These are phyloP conservation scores for Coemansia sp. DNA, from an alignment of 192 early-diverging fungal species.

Conservation along the genomic window DNA sequence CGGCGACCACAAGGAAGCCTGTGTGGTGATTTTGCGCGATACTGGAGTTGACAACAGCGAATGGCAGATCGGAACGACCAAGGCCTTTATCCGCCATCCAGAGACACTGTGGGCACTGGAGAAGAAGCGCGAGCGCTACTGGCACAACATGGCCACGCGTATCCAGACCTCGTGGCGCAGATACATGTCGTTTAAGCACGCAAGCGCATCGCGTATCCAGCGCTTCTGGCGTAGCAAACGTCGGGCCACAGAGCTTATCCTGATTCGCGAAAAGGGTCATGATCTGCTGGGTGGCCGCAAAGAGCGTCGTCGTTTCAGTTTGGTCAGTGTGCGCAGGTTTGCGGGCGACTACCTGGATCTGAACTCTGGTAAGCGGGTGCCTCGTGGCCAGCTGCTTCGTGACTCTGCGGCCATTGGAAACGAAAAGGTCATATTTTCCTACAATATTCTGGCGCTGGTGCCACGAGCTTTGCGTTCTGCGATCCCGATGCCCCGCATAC, in stretches of 20 bases:
- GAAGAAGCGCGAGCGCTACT: slow-evolving; percentile 90
- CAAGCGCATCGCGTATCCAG: slow-evolving; percentile 70
- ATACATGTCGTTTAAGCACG: slow-evolving; percentile 67
- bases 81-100: slow-evolving; percentile 94
- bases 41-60: slow-evolving; percentile 80
- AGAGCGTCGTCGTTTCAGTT: slow-evolving; percentile 85
- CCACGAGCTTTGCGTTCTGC: slow-evolving; percentile 73
- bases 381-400: slow-evolving; percentile 38
- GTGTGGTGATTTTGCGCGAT: slow-evolving; percentile 79
- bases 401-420: slow-evolving; percentile 37
- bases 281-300: slow-evolving; percentile 87
- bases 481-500: slow-evolving; percentile 65
- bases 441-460: slow-evolving; percentile 61
- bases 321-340: slow-evolving; percentile 81
- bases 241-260: slow-evolving; percentile 83
- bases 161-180: slow-evolving; percentile 89
- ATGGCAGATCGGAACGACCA: slow-evolving; percentile 95
- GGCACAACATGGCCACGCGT: slow-evolving; percentile 90
- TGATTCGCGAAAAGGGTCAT: slow-evolving; percentile 91
- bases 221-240: slow-evolving; percentile 78
- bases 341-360: slow-evolving; percentile 88
- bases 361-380: slow-evolving; percentile 25
- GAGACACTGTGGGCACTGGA: slow-evolving; percentile 92
- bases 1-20: slow-evolving; percentile 70
- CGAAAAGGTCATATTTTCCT: slow-evolving; percentile 65